Percentiles rank a stretch among this genome's conserved stretches.
These are phyloP conservation scores for Bothriochloa decipiens DNA, from an alignment of 176 grass and related monocot species.

Conservation along the genomic window DNA sequence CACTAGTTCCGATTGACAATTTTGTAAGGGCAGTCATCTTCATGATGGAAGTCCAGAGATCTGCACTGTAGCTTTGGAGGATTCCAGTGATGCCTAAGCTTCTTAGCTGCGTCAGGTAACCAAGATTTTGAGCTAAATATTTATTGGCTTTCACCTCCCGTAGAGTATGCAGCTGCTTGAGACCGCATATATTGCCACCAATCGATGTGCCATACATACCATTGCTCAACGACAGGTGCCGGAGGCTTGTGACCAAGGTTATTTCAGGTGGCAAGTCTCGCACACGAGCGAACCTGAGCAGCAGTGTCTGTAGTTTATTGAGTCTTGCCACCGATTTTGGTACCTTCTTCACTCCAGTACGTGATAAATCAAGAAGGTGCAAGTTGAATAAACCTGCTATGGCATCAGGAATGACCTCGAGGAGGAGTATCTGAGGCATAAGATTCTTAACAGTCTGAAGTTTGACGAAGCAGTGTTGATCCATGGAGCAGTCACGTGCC, in stretches of 20 bases:
- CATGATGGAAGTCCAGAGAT: constrained; percentile 2
- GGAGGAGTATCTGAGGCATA: constrained; percentile 15
- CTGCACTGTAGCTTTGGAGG: not conserved
- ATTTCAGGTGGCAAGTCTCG: constrained; percentile 24
- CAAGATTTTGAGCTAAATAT: not conserved
- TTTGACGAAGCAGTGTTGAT: not conserved
- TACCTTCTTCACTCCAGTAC: constrained; percentile 17
- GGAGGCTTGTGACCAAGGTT: constrained; percentile 15
- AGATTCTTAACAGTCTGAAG: not conserved
- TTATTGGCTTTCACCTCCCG: not conserved
- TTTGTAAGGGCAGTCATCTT: not conserved
- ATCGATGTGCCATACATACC: constrained; percentile 6
- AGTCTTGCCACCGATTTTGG: not conserved
- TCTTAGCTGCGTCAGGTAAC: not conserved
- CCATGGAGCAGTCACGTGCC: not conserved
- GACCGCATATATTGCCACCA: not conserved
- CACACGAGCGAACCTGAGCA: not conserved
- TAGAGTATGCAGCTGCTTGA: constrained; percentile 11
- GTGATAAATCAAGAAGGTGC: constrained; percentile 8
- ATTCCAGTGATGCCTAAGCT: not conserved
- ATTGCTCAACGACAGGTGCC: not conserved
- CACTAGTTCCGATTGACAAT: not conserved
- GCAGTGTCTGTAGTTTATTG: constrained; percentile 15
- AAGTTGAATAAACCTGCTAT: not conserved
- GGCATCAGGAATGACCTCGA: not conserved